Conservation (phyloP, 202 grass and related monocot species). For the Setaria italica region DNA sequence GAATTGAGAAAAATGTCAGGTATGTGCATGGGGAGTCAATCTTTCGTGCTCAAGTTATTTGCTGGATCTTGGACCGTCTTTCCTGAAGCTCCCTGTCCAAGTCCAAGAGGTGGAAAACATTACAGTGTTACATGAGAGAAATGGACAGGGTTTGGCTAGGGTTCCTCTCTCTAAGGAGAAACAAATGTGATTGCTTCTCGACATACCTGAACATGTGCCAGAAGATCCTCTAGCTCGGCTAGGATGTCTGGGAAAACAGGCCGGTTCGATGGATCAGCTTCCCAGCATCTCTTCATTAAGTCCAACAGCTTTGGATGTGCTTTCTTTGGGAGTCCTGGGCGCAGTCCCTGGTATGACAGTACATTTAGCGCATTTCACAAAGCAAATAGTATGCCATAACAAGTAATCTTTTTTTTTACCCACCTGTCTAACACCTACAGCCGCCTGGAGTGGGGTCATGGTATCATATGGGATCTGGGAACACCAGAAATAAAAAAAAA, state of each 20-base stretch:
- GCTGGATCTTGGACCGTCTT: slow-evolving; percentile 33
- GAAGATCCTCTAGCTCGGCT: slow-evolving; percentile 75
- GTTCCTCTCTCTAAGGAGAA: neutral
- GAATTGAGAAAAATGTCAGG: slow-evolving; percentile 49
- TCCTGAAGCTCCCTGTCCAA: slow-evolving; percentile 48
- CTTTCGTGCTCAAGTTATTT: slow-evolving; percentile 29
- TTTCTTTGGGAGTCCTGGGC: slow-evolving; percentile 69
- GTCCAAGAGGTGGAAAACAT: slow-evolving; percentile 4
- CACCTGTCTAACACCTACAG: slow-evolving; percentile 88
- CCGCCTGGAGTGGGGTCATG: slow-evolving; percentile 94
- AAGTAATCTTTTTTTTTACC: slow-evolving; percentile 24
- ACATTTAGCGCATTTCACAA: slow-evolving; percentile 18
- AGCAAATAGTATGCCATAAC: neutral
- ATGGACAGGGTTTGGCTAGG: neutral
- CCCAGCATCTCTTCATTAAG: slow-evolving; percentile 86
- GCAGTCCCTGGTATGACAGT: slow-evolving; percentile 68
- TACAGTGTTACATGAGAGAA: slow-evolving; percentile 8
- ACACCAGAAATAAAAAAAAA: slow-evolving; percentile 29
- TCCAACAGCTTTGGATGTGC: slow-evolving; percentile 67
- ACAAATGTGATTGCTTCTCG: neutral
- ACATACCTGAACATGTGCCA: slow-evolving; percentile 73
- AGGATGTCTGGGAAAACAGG: slow-evolving; percentile 74
- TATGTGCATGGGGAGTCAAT: slow-evolving; percentile 54
- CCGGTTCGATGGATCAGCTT: slow-evolving; percentile 61
- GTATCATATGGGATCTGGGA: slow-evolving; percentile 86